phyloP scores from a whole-genome alignment of 768 basidiomycete genomes.

The Myochromella boudieri region DNA sequence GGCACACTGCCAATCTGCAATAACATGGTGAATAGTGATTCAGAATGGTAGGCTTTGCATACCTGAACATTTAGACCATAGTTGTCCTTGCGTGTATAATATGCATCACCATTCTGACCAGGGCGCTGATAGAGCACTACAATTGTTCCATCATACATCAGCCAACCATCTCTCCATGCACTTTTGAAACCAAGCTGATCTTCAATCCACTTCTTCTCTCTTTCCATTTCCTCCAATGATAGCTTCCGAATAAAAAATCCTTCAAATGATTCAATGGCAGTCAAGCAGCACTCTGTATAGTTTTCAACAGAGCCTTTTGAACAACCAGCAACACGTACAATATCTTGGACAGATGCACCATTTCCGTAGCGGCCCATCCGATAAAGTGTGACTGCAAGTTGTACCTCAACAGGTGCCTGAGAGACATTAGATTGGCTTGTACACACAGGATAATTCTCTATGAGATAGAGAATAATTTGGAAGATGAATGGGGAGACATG shows the following conservation, averaged over 20 bases:
- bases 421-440: constrained; percentile 23
- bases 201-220: constrained; percentile 35
- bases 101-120: constrained; percentile 28
- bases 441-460: constrained; percentile 28
- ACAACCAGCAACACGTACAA: constrained; percentile 25
- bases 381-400: constrained; percentile 29
- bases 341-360: constrained; percentile 26
- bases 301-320: constrained; percentile 28
- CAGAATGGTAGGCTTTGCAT: too few species aligned
- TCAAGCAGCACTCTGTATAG: constrained; percentile 27
- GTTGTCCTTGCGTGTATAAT: constrained; percentile 32
- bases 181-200: constrained; percentile 27
- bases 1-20: too few species aligned
- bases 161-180: constrained; percentile 33
- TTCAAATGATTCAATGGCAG: constrained; percentile 30
- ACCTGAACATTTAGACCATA: constrained; percentile 38
- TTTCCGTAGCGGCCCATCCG: constrained; percentile 29
- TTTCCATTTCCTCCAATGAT: constrained; percentile 30
- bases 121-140: constrained; percentile 12
- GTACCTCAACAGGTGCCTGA: constrained; percentile 27
- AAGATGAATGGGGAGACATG: constrained; percentile 27
- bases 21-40: too few species aligned
- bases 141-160: constrained; percentile 18
- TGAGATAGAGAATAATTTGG: constrained; percentile 23
- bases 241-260: constrained; percentile 27